phyloP scores from a whole-genome alignment of 495 filamentous ascomycete genomes.

The Hyaloscypha variabilis region DNA sequence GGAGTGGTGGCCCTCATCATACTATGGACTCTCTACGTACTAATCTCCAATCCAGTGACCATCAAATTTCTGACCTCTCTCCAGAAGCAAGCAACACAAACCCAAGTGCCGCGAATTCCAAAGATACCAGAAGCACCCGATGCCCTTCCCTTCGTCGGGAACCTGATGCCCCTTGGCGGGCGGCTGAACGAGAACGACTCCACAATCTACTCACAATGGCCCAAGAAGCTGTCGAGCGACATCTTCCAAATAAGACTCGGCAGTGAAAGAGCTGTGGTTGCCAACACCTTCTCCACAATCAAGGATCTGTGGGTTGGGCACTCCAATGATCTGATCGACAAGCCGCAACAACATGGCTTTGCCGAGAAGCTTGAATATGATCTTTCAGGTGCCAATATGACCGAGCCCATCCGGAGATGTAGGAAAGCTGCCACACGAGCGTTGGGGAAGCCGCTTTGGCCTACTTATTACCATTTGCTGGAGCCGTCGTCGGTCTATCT shows the following conservation, averaged over 20 bases:
- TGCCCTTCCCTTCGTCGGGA: conserved; percentile 8
- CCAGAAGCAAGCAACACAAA: neutral
- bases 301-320: conserved; percentile 11
- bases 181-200: neutral
- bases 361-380: conserved; percentile 3
- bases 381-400: conserved; percentile 9
- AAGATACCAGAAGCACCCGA: conserved; percentile 13
- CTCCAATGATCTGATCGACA: neutral
- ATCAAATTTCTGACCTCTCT: too few species aligned
- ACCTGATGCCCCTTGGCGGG: conserved; percentile 7
- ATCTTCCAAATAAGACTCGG: conserved; percentile 15
- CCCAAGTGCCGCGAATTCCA: neutral
- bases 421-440: conserved; percentile 5
- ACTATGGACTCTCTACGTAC: too few species aligned
- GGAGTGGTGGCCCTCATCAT: too few species aligned
- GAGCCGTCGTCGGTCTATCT: neutral
- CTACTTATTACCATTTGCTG: conserved; percentile 7
- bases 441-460: conserved; percentile 10
- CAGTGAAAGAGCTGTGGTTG: conserved; percentile 1
- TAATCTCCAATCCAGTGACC: too few species aligned
- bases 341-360: conserved; percentile 10
- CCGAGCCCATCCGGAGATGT: conserved; percentile 1
- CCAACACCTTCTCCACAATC: neutral
- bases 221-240: neutral
- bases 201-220: conserved; percentile 11